Percentiles rank a stretch among this genome's conserved stretches.
phyloP scores from a whole-genome alignment of 1,284 basidiomycete species.

The Fomitopsis palustris region DNA sequence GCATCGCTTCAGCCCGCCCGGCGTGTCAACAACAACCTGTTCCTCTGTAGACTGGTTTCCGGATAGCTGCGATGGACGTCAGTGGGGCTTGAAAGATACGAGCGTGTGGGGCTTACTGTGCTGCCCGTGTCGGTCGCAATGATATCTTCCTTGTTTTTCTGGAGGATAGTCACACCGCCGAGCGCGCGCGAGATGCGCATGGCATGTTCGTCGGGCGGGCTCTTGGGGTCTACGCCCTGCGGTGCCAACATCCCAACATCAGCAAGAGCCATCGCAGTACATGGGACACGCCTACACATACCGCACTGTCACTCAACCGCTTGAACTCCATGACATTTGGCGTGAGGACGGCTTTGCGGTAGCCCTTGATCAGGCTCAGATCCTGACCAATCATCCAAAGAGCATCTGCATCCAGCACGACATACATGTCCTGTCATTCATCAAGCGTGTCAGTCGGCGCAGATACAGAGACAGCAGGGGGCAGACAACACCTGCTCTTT shows the following conservation, averaged over 20 bases:
- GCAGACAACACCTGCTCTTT: constrained; percentile 27
- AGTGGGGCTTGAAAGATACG: neutral
- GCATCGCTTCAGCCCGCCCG: constrained; percentile 88
- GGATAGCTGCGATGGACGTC: constrained; percentile 21
- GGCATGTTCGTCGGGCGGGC: constrained; percentile 47
- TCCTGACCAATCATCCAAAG: constrained; percentile 80
- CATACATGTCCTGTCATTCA: constrained; percentile 61
- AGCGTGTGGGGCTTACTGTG: constrained; percentile 12
- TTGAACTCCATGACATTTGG: constrained; percentile 96
- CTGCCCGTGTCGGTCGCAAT: constrained; percentile 62
- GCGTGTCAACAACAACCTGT: constrained; percentile 62
- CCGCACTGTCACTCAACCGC: constrained; percentile 74
- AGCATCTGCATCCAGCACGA: constrained; percentile 93
- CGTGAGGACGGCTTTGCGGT: constrained; percentile 80
- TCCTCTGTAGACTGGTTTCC: constrained; percentile 38
- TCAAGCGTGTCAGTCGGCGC: neutral
- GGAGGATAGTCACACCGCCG: constrained; percentile 87
- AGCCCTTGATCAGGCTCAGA: constrained; percentile 73
- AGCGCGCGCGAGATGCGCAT: constrained; percentile 67
- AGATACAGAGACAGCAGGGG: neutral
- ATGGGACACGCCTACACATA: constrained; percentile 28
- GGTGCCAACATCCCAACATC: neutral
- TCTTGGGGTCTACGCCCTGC: constrained; percentile 51
- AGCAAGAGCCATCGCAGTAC: neutral
- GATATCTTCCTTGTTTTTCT: constrained; percentile 82